Evolutionary conservation across 2,329 filamentous ascomycete genomes (phyloP), one percentile per base, ranked within the genome.

Genomic region (Paraphaeosphaeria minitans): DNA sequence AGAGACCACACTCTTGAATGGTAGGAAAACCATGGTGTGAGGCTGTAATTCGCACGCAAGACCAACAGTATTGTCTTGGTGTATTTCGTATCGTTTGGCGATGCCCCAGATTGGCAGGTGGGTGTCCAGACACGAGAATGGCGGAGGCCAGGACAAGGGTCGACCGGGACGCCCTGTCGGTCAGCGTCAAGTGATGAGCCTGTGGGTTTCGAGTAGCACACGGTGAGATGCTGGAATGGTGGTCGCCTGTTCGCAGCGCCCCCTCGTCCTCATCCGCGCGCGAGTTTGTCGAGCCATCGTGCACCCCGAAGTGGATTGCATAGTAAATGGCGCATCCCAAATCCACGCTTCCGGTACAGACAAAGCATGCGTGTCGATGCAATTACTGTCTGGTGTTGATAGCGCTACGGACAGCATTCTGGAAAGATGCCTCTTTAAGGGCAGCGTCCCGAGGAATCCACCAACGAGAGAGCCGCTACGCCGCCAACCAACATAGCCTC

Each of bases 391-490:
- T 33, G 19, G 29, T 22, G 41, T 45, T 24, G 41, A 53, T 35
- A n/a, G 24, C 12, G 21, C n/a, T 19, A 5, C 16, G 55, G 53
- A 45, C 47, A 43, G 37, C 19, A 29, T 66, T 66, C 64, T 50
- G 62, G 64, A 66, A 66, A 50, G 21, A 43, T 62, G 53, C 59
- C 49, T 48, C 35, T 57, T 59, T 37, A 31, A 31, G 50, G 47
- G 35, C 27, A 27, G 14, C 6, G n/a, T 33, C n/a, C 45, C 56
- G 56, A 53, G 49, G 19, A 37, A 14, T 55, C 55, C 48, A 46
- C 53, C 53, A 51, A 59, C 54, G 46, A 56, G 24, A 49, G 21
- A n/a, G 29, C 21, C 4, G n/a, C 14, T 27, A 37, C 43, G 37
- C 57, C 52, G 54, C 47, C 51, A 43, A n/a, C 58, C 51, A 55